Evolutionary conservation across 2,329 filamentous ascomycete species (phyloP).

Genomic region (Pyrenochaeta sp.): DNA sequence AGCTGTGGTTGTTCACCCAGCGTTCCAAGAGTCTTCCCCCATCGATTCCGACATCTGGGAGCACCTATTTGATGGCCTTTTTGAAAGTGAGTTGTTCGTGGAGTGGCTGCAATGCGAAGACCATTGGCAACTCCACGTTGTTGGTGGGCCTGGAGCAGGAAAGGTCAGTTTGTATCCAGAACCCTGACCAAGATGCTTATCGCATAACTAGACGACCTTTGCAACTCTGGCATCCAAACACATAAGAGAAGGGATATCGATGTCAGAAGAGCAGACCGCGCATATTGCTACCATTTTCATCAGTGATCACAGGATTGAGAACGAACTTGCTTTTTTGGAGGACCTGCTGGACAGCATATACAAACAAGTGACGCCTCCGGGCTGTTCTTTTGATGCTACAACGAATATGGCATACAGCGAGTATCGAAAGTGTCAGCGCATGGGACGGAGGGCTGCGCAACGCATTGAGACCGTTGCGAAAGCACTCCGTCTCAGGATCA

Average conservation of each 20-base stretch:
- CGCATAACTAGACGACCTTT: slow-evolving; percentile 10
- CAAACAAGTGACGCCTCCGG: not conserved
- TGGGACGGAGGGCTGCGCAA: slow-evolving; percentile 1
- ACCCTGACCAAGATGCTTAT: not conserved
- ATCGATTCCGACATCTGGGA: slow-evolving; percentile 19
- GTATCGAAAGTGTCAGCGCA: slow-evolving; percentile 7
- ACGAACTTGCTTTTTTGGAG: slow-evolving; percentile 13
- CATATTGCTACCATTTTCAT: slow-evolving; percentile 7
- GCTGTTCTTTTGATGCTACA: not conserved
- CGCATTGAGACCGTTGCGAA: not conserved
- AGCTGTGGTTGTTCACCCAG: not conserved
- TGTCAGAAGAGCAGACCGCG: not conserved
- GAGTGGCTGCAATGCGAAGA: slow-evolving; percentile 11
- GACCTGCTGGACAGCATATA: slow-evolving; percentile 15
- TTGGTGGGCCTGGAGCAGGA: slow-evolving; percentile 23
- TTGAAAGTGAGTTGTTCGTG: slow-evolving; percentile 9
- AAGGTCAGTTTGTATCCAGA: slow-evolving; percentile 14
- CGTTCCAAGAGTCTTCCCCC: slow-evolving; percentile 1
- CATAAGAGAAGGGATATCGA: not conserved
- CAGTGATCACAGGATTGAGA: slow-evolving; percentile 2
- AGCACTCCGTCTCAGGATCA: slow-evolving; percentile 1
- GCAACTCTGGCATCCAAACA: slow-evolving; percentile 2
- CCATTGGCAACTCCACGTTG: slow-evolving; percentile 20
- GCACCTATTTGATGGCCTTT: slow-evolving; percentile 18
- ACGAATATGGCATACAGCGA: not conserved